These are phyloP conservation scores for Solanum commersonii DNA, from an alignment of 257 asterid genomes.

Conservation along the genomic window DNA sequence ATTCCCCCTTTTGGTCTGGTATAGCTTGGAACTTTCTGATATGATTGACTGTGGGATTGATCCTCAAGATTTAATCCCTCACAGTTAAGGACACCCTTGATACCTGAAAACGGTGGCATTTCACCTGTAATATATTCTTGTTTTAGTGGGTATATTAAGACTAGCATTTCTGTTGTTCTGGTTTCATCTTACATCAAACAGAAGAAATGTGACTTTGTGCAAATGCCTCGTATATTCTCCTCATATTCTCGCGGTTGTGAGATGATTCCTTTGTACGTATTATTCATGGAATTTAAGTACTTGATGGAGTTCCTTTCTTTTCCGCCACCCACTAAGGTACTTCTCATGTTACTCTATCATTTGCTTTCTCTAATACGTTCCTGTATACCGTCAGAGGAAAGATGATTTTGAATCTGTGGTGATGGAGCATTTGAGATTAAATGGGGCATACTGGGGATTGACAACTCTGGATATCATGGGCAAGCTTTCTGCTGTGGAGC, in stretches of 20 bases:
- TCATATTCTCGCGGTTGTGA: background rate
- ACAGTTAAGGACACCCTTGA: background rate
- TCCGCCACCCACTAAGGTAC: background rate
- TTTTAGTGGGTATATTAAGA: background rate
- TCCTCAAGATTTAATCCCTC: background rate
- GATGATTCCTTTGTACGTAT: background rate
- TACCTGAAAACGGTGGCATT: background rate
- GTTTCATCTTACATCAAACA: background rate
- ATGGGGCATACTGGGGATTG: slow-evolving; percentile 98
- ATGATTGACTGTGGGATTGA: background rate
- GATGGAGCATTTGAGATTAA: slow-evolving; percentile 82
- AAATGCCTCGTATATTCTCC: background rate
- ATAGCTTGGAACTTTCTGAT: background rate
- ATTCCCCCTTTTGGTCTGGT: background rate
- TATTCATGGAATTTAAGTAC: background rate
- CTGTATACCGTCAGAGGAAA: slow-evolving; percentile 38
- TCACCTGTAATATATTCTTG: background rate
- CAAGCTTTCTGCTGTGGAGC: slow-evolving; percentile 63
- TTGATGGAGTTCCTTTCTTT: background rate
- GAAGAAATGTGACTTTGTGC: background rate
- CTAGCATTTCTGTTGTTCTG: background rate
- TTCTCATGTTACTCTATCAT: background rate
- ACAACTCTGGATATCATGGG: slow-evolving; percentile 75
- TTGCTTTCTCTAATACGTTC: background rate
- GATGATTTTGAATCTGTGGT: slow-evolving; percentile 70